Evolutionary conservation across 441 rosid genomes (phyloP), one percentile per base, ranked within the genome.

Genomic region (Macaranga tanarius): DNA sequence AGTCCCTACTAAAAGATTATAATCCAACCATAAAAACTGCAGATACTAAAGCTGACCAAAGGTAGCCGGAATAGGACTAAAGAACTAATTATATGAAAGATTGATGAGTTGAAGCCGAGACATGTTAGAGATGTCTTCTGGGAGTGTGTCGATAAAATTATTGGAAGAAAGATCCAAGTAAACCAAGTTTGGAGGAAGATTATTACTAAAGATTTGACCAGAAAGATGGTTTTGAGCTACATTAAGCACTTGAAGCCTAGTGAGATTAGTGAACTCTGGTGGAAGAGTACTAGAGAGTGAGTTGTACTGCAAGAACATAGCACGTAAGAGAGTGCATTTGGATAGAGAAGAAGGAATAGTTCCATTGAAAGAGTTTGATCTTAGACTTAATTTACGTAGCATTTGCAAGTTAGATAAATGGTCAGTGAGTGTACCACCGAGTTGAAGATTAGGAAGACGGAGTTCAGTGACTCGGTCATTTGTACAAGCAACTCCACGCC

Each of bases 301-400:
- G 89, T 95, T 95, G 77, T 87, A 84, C 86, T 95, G 98, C 60
- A 95, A 83, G 77, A 85, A 95, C 25, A 93, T 81, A 50, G 92
- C 69, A 59, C 89, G 89, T 3, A 95, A 81, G 77, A 86, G 87
- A 34, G 87, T 83, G 88, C 93, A 90, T 82, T 84, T 83, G 20
- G 94, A 84, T 63, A 95, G 85, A 7, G 98, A 86, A 31, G 86
- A 38, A 71, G 99, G 99, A 55, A 95, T 84, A 4, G 88, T 86
- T 68, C 99, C 97, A 67, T 89, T 90, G 76, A 95, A 69, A 26
- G 73, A 82, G 88, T 93, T 95, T 0, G 98, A 93, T 38, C 89
- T 81, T 54, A 95, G 95, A 59, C 92, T 90, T 16, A 95, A 81
- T 79, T 82, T 89, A n/a, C 83, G 73, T 11, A 95, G 75, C 89